Conservation (phyloP, 108 stramenopile species). For the Skeletonema menzelii region DNA sequence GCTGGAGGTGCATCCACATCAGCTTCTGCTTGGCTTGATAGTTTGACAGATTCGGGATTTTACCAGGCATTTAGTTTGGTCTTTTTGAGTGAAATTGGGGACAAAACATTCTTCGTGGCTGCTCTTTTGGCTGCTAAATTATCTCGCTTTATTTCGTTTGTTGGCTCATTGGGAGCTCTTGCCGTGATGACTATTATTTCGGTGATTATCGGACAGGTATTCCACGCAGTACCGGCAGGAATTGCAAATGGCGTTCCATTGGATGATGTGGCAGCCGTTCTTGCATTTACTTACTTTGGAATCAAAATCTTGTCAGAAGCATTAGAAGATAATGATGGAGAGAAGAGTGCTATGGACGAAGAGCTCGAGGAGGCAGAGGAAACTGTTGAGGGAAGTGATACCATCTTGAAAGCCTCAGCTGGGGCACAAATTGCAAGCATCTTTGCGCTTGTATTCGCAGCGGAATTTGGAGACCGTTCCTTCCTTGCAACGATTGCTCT, state of each 20-base stretch:
- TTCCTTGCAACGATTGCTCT: slow-evolving; percentile 98
- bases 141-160: slow-evolving; percentile 84
- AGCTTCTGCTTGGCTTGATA: slow-evolving; percentile 39
- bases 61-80: slow-evolving; percentile 92
- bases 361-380: slow-evolving; percentile 96
- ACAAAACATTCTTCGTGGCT: slow-evolving; percentile 99
- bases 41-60: slow-evolving; percentile 81
- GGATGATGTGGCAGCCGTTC: slow-evolving; percentile 90
- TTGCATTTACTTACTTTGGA: slow-evolving; percentile 98
- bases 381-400: slow-evolving; percentile 65
- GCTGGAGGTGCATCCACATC: slow-evolving; percentile 20
- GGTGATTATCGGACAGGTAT: slow-evolving; percentile 93
- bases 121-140: slow-evolving; percentile 93
- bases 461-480: slow-evolving; percentile 93
- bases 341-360: slow-evolving; percentile 86
- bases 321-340: slow-evolving; percentile 71
- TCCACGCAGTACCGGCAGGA: slow-evolving; percentile 88
- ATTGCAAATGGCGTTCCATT: slow-evolving; percentile 81
- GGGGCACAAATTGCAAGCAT: slow-evolving; percentile 71
- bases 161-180: slow-evolving; percentile 92
- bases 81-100: slow-evolving; percentile 99
- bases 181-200: slow-evolving; percentile 96
- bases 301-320: slow-evolving; percentile 94
- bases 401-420: slow-evolving; percentile 45
- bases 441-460: slow-evolving; percentile 91